Evolutionary conservation across 2,329 filamentous ascomycete species (phyloP).

Genomic region (Hymenoscyphus fructigenus): DNA sequence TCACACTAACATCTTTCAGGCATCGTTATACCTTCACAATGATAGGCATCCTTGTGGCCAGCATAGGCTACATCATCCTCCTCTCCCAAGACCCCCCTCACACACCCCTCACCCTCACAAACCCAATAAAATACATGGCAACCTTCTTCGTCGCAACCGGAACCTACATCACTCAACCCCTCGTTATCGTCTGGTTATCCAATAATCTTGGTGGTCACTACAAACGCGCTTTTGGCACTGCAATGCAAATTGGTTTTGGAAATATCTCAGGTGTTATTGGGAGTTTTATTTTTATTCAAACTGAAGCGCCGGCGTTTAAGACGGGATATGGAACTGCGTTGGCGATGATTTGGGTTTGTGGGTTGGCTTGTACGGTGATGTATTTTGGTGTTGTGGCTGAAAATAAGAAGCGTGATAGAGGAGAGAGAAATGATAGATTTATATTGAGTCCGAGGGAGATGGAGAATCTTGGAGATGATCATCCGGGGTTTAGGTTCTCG

Average conservation of each 20-base stretch:
- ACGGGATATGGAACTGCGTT: constrained; percentile 41
- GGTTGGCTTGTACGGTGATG: constrained; percentile 2
- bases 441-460: background rate
- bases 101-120: constrained; percentile 37
- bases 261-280: constrained; percentile 38
- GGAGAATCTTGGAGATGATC: background rate
- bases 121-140: constrained; percentile 71
- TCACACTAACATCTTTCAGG: constrained; percentile 16
- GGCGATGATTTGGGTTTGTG: constrained; percentile 20
- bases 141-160: constrained; percentile 73
- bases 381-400: constrained; percentile 16
- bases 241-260: constrained; percentile 34
- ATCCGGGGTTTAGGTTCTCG: background rate
- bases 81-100: constrained; percentile 39
- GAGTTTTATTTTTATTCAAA: constrained; percentile 40
- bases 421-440: background rate
- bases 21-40: constrained; percentile 27
- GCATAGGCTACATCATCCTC: constrained; percentile 23
- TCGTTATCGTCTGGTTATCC: constrained; percentile 65
- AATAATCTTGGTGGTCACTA: constrained; percentile 46
- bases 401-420: background rate
- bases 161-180: constrained; percentile 83
- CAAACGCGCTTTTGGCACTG: constrained; percentile 33
- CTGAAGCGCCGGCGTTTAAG: constrained; percentile 38
- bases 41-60: constrained; percentile 15